These are phyloP conservation scores for Pochonia chlamydosporia DNA, from an alignment of 2,329 filamentous ascomycete species.

Conservation along the genomic window DNA sequence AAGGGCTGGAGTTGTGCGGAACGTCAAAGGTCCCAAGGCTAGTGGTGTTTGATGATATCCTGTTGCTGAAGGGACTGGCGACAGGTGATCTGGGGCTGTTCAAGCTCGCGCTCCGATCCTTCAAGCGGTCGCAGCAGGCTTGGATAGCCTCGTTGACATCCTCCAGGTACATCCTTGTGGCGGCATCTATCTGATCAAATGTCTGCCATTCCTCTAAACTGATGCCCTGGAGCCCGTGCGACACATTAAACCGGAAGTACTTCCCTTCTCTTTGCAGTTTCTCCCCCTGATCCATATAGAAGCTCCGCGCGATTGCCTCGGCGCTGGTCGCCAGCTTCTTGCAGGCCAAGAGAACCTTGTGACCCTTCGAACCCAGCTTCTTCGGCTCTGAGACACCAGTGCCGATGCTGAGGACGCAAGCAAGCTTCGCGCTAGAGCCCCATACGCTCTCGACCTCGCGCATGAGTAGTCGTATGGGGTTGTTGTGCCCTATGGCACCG, in stretches of 20 bases:
- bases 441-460: not conserved
- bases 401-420: not conserved
- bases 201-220: not conserved
- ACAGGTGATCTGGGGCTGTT: not conserved
- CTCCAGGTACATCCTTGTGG: not conserved
- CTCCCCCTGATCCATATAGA: not conserved
- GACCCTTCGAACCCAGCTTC: not conserved
- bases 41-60: not conserved
- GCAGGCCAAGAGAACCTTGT: not conserved
- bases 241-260: not conserved
- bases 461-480: not conserved
- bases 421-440: not conserved
- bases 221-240: not conserved
- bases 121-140: not conserved
- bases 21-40: too few relatives aligned
- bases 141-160: not conserved
- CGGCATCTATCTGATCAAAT: not conserved
- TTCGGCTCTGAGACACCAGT: not conserved
- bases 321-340: not conserved
- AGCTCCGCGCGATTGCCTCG: not conserved
- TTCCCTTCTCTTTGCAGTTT: not conserved
- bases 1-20: not conserved
- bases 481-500: not conserved
- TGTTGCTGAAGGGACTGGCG: too few relatives aligned
- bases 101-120: not conserved